Conservation (phyloP, 1,139 yeast genomes). For the Suhomyces choctaworum region DNA sequence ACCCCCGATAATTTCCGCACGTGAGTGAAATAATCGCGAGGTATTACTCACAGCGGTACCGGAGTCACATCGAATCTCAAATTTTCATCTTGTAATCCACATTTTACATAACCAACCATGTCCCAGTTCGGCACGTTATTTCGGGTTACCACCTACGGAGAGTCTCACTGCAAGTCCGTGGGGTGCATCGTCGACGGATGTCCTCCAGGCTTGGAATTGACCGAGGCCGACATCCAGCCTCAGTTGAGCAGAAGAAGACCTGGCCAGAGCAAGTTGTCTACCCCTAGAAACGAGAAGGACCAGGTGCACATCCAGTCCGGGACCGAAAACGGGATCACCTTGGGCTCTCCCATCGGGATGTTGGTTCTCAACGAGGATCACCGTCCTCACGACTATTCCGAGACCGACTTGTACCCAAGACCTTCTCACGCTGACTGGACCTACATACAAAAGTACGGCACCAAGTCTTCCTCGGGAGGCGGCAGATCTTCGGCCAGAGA, state of each 20-base stretch:
- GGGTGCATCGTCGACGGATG: constrained; percentile 99
- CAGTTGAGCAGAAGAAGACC: constrained; percentile 97
- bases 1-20: too few species aligned
- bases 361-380: constrained; percentile 91
- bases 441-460: constrained; percentile 84
- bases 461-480: constrained; percentile 93
- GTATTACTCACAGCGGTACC: constrained; percentile 14
- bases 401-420: constrained; percentile 92
- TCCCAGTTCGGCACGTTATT: constrained; percentile 48
- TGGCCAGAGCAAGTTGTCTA: constrained; percentile 87
- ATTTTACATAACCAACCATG: constrained; percentile 25
- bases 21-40: constrained; percentile 5
- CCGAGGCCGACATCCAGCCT: constrained; percentile 90
- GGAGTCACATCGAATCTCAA: constrained; percentile 4
- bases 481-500: constrained; percentile 97
- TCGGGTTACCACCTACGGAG: constrained; percentile 93
- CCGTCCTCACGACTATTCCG: constrained; percentile 93
- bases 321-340: constrained; percentile 83
- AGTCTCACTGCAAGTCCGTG: constrained; percentile 96
- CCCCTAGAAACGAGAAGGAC: constrained; percentile 96
- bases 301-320: constrained; percentile 92
- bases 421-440: constrained; percentile 99
- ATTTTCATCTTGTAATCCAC: too few species aligned
- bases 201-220: constrained; percentile 87
- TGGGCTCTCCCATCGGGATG: constrained; percentile 97